phyloP scores from a whole-genome alignment of 768 basidiomycete species.

The Boletus vermiculosoides region DNA sequence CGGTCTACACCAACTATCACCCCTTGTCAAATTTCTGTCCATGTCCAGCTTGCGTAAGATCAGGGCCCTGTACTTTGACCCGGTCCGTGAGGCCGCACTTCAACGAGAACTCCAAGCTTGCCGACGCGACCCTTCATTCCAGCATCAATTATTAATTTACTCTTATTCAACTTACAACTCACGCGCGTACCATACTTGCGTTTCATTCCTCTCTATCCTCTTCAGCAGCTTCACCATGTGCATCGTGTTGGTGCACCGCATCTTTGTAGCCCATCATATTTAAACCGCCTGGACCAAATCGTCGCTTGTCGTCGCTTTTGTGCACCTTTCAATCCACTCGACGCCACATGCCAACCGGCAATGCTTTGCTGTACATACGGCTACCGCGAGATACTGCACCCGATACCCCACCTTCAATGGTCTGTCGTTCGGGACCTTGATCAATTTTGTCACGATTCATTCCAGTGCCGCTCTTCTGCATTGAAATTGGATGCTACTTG shows the following conservation, averaged over 20 bases:
- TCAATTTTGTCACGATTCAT: conserved; percentile 2
- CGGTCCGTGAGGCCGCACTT: background rate
- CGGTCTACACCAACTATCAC: background rate
- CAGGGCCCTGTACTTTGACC: background rate
- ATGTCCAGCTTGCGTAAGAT: background rate
- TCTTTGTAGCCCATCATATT: background rate
- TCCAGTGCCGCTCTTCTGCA: background rate
- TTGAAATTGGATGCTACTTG: background rate
- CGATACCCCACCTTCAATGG: conserved; percentile 1
- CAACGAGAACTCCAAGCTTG: background rate
- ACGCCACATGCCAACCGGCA: conserved; percentile 15
- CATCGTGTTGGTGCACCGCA: background rate
- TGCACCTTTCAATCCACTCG: background rate
- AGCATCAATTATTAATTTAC: background rate
- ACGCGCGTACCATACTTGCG: background rate
- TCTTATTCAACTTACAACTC: background rate
- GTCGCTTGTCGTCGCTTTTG: background rate
- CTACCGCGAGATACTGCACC: conserved; percentile 4
- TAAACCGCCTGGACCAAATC: background rate
- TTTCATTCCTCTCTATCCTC: conserved; percentile 12
- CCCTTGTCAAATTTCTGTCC: background rate
- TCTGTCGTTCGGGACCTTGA: background rate
- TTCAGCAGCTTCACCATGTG: background rate
- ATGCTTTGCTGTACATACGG: background rate
- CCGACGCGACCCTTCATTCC: conserved; percentile 17